Conservation (phyloP, 2,329 filamentous ascomycete genomes). For the Aureobasidium sp. region DNA sequence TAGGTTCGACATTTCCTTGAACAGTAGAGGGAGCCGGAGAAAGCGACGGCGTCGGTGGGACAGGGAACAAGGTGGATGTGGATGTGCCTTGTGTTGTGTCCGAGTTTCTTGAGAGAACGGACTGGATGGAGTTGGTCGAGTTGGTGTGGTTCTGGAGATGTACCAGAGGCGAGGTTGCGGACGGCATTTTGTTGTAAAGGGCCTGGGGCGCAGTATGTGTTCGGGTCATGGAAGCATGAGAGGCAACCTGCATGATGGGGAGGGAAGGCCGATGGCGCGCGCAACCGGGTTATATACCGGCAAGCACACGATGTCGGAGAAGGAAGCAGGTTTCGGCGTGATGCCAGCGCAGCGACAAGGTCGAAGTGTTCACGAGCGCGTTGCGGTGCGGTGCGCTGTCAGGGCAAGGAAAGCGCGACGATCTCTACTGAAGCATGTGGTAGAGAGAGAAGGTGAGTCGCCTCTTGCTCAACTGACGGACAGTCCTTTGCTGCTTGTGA, state of each 20-base stretch:
- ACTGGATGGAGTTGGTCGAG: constrained; percentile 41
- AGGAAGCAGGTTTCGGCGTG: background rate
- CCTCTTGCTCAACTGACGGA: constrained; percentile 5
- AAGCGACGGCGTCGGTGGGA: constrained; percentile 22
- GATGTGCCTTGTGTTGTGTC: constrained; percentile 42
- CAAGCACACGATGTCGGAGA: constrained; percentile 8
- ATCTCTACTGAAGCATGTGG: constrained; percentile 5
- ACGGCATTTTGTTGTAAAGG: constrained; percentile 21
- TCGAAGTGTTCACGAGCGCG: constrained; percentile 1
- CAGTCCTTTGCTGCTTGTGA: background rate
- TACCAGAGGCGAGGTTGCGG: constrained; percentile 34
- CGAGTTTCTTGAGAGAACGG: constrained; percentile 41
- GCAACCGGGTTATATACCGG: constrained; percentile 2
- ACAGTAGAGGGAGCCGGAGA: constrained; percentile 30
- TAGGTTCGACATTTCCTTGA: constrained; percentile 63
- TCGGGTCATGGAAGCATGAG: constrained; percentile 26
- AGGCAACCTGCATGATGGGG: constrained; percentile 25
- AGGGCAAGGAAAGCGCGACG: background rate
- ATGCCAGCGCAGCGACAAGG: background rate
- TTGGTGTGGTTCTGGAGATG: constrained; percentile 40
- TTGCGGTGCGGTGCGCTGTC: constrained; percentile 13
- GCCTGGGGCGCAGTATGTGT: constrained; percentile 25
- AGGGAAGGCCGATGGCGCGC: background rate
- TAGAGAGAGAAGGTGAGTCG: background rate
- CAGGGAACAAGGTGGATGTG: constrained; percentile 39